Conservation (phyloP, 305 asterid species). For the Andrographis paniculata region DNA sequence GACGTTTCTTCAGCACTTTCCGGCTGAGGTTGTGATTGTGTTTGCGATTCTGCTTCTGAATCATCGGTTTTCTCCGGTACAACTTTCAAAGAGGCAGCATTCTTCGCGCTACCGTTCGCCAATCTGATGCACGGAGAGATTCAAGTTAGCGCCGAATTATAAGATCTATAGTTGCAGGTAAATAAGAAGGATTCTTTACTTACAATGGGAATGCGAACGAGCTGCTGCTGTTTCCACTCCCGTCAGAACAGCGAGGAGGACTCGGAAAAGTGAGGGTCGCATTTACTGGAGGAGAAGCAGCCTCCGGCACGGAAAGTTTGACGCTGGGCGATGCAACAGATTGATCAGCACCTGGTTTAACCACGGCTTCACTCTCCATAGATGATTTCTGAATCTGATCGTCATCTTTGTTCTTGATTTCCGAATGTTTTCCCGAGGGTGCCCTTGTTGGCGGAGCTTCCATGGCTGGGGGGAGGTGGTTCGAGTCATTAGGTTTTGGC, state of each 20-base stretch:
- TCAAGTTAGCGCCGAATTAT: constrained; percentile 25
- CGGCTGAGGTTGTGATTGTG: constrained; percentile 7
- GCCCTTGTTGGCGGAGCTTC: constrained; percentile 19
- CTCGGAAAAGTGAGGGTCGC: constrained; percentile 13
- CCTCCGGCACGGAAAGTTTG: too few species aligned
- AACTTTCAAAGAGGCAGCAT: constrained; percentile 27
- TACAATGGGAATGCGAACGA: constrained; percentile 98
- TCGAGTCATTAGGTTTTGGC: constrained; percentile 23
- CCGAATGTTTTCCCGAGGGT: too few species aligned
- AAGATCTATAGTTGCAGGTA: not conserved
- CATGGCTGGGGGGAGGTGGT: constrained; percentile 38
- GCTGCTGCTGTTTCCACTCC: constrained; percentile 46
- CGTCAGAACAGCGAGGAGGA: constrained; percentile 45
- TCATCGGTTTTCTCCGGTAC: constrained; percentile 32
- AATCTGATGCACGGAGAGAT: constrained; percentile 48
- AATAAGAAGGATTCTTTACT: constrained; percentile 21
- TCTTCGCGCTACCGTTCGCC: constrained; percentile 36
- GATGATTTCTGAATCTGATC: too few species aligned
- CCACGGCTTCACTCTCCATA: too few species aligned
- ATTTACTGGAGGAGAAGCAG: not conserved
- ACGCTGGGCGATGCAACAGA: too few species aligned
- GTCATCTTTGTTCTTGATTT: too few species aligned
- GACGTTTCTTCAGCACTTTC: constrained; percentile 12
- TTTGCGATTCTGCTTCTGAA: not conserved
- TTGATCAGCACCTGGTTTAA: not conserved